Conservation (phyloP, 192 early-diverging fungal species). For the Podila clonocystis region DNA sequence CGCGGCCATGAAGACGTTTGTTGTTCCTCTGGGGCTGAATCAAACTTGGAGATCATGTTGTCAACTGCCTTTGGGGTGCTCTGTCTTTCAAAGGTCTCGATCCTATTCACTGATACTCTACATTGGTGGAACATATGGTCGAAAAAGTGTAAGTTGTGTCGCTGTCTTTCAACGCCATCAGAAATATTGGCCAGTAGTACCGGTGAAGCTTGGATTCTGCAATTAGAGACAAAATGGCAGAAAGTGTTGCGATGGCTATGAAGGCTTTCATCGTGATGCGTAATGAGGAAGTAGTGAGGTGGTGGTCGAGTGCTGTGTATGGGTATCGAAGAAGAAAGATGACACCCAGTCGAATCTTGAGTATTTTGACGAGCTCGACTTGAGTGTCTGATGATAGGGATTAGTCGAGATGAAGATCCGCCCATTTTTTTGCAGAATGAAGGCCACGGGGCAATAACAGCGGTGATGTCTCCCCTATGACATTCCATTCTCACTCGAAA, state of each 20-base stretch:
- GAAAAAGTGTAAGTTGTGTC: not conserved
- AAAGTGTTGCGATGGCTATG: not conserved
- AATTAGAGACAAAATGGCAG: not conserved
- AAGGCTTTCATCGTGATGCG: not conserved
- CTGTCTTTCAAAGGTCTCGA: too few species aligned
- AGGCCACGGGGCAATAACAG: too few species aligned
- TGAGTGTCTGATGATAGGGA: not conserved
- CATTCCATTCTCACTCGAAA: too few species aligned
- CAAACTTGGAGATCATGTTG: not conserved
- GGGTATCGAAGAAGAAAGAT: not conserved
- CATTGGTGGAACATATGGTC: not conserved
- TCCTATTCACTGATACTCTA: too few species aligned
- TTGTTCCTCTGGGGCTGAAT: not conserved
- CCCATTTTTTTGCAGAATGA: too few species aligned
- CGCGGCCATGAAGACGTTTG: not conserved
- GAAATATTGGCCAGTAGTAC: not conserved
- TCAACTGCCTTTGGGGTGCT: not conserved
- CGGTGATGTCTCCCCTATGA: too few species aligned
- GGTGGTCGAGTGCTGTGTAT: not conserved
- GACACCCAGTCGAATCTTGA: not conserved
- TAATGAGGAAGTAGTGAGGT: not conserved
- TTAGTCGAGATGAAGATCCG: not conserved
- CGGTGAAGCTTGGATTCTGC: conserved; percentile 4
- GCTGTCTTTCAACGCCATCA: not conserved
- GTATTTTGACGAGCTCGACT: not conserved